Percentiles rank a stretch among this genome's conserved stretches.
Evolutionary conservation across 768 basidiomycete genomes (phyloP).

Genomic region (Candolleomyces eurysporus): DNA sequence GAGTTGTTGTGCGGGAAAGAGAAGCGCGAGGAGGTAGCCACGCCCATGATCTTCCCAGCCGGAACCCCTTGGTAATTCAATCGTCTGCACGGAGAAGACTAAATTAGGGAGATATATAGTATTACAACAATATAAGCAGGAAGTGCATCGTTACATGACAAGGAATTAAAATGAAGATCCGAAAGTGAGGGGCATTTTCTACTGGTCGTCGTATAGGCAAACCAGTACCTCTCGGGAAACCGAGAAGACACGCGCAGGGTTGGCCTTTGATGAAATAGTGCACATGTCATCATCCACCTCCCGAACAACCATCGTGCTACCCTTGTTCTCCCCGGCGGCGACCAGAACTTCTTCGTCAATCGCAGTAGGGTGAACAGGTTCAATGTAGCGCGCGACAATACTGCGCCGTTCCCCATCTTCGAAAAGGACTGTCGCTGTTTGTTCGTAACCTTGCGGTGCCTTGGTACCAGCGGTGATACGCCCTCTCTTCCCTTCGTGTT

Average conservation of each 20-base stretch:
- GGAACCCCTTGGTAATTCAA: constrained; percentile 38
- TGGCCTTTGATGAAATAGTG: constrained; percentile 35
- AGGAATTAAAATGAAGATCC: neutral
- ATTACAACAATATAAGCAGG: constrained; percentile 54
- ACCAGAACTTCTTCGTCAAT: constrained; percentile 49
- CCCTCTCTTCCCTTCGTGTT: constrained; percentile 30
- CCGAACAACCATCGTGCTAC: constrained; percentile 44
- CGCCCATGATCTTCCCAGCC: constrained; percentile 71
- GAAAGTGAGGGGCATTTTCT: neutral
- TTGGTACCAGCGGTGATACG: constrained; percentile 30
- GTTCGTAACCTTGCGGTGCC: constrained; percentile 30
- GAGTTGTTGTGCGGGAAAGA: constrained; percentile 64
- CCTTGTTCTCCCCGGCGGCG: constrained; percentile 42
- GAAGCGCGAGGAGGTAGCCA: constrained; percentile 58
- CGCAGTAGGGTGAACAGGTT: constrained; percentile 24
- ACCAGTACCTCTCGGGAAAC: constrained; percentile 34
- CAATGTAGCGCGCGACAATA: constrained; percentile 27
- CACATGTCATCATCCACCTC: constrained; percentile 32
- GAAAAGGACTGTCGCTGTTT: constrained; percentile 33
- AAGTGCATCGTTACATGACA: constrained; percentile 71
- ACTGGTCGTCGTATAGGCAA: constrained; percentile 26
- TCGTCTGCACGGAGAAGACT: too few relatives aligned
- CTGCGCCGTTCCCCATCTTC: constrained; percentile 25
- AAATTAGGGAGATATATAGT: neutral
- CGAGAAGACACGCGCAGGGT: constrained; percentile 32